These are phyloP conservation scores for Saccharomyces hybrid DNA, from an alignment of 1,139 yeast species.

Conservation along the genomic window DNA sequence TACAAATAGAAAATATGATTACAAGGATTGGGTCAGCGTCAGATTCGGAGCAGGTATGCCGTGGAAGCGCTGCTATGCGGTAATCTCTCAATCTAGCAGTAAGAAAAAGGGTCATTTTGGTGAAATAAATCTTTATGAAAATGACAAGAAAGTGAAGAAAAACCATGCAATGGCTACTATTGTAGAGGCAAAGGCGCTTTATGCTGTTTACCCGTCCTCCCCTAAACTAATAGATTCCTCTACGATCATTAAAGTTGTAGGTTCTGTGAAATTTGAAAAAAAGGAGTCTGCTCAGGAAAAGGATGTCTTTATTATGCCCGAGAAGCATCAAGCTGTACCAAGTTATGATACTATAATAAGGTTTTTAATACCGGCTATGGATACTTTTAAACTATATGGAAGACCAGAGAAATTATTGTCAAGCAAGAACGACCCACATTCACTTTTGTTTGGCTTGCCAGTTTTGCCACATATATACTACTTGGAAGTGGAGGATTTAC, in stretches of 20 bases:
- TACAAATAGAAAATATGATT: constrained; percentile 76
- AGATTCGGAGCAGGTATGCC: constrained; percentile 97
- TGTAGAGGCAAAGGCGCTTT: constrained; percentile 60
- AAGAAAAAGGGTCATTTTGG: constrained; percentile 41
- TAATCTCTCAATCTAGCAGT: constrained; percentile 62
- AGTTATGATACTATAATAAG: constrained; percentile 91
- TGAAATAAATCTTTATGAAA: constrained; percentile 52
- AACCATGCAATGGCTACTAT: constrained; percentile 74
- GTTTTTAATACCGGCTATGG: constrained; percentile 76
- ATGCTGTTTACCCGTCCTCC: constrained; percentile 89
- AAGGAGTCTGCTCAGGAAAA: constrained; percentile 62
- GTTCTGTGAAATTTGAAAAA: constrained; percentile 58
- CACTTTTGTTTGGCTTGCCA: constrained; percentile 85
- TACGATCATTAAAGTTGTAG: constrained; percentile 84
- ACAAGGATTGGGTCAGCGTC: constrained; percentile 92
- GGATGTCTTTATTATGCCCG: constrained; percentile 91
- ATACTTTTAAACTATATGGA: constrained; percentile 83
- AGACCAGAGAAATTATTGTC: constrained; percentile 86
- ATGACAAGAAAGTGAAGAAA: constrained; percentile 53
- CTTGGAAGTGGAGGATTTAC: constrained; percentile 51
- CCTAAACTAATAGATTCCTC: constrained; percentile 73
- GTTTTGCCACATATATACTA: constrained; percentile 84
- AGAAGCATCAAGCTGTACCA: constrained; percentile 84
- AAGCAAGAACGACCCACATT: constrained; percentile 69
- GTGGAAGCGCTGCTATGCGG: constrained; percentile 91